Conservation (phyloP, 2,329 filamentous ascomycete species). For the Metarhizium rileyi region DNA sequence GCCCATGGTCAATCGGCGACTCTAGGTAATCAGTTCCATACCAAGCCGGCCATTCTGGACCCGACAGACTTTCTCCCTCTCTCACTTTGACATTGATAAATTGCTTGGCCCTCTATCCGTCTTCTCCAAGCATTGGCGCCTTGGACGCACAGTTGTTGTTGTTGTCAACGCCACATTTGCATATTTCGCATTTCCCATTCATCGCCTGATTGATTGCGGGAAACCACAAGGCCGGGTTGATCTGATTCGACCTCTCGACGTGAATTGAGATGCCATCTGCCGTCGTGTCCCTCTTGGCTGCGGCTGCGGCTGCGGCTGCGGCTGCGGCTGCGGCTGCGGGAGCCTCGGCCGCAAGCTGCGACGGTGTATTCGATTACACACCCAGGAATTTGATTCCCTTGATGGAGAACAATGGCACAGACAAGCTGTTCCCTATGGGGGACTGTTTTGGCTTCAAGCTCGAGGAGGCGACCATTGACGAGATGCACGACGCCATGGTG, state of each 20-base stretch:
- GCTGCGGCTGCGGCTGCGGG: not conserved
- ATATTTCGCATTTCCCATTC: not conserved
- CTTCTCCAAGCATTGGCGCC: too few species aligned
- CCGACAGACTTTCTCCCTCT: too few species aligned
- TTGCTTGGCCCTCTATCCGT: too few species aligned
- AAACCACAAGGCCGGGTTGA: not conserved
- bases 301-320: slow-evolving; percentile 1
- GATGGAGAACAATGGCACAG: slow-evolving; percentile 25
- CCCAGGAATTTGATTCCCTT: slow-evolving; percentile 23
- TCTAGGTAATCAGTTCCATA: too few species aligned
- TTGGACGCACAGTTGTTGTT: too few species aligned
- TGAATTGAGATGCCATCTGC: slow-evolving; percentile 1
- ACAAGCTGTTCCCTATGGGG: slow-evolving; percentile 49
- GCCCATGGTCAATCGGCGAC: too few species aligned
- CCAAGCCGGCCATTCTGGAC: too few species aligned
- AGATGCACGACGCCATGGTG: slow-evolving; percentile 50
- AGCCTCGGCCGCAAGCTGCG: not conserved
- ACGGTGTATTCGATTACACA: slow-evolving; percentile 13
- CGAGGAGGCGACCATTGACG: slow-evolving; percentile 60
- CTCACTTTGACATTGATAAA: too few species aligned
- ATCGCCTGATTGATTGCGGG: not conserved
- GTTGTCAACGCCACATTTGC: too few species aligned
- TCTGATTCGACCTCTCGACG: not conserved
- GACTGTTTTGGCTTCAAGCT: slow-evolving; percentile 49
- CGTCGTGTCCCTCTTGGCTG: slow-evolving; percentile 3